These are phyloP conservation scores for Arctostaphylos glauca DNA, from an alignment of 148 eudicot genomes.

Conservation along the genomic window DNA sequence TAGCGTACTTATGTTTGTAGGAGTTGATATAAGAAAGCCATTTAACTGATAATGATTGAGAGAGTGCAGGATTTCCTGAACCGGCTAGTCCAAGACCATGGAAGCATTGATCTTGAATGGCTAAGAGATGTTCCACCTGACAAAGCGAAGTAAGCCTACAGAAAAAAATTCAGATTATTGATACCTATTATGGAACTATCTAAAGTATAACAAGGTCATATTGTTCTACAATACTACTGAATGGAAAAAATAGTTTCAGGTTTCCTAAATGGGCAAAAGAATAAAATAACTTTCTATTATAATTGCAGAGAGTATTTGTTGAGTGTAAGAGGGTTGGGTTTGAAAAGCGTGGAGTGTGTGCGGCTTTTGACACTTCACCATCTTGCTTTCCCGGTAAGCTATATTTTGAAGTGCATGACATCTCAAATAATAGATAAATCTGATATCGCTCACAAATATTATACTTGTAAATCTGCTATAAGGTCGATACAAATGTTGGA, in stretches of 20 bases:
- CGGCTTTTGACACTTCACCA: slow-evolving; percentile 97
- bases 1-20: not conserved
- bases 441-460: not conserved
- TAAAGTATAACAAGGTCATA: not conserved
- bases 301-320: slow-evolving; percentile 80
- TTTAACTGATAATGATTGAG: slow-evolving; percentile 28
- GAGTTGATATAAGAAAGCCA: slow-evolving; percentile 11
- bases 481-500: slow-evolving; percentile 98
- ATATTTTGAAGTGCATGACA: not conserved
- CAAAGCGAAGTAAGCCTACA: slow-evolving; percentile 79
- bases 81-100: slow-evolving; percentile 83
- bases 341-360: slow-evolving; percentile 98
- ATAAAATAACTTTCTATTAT: not conserved
- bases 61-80: slow-evolving; percentile 73
- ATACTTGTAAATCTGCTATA: slow-evolving; percentile 21
- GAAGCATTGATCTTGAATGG: slow-evolving; percentile 93
- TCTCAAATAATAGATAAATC: slow-evolving; percentile 7
- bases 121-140: slow-evolving; percentile 93
- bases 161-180: not conserved
- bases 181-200: not conserved
- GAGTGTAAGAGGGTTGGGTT: slow-evolving; percentile 87
- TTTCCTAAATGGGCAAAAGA: not conserved
- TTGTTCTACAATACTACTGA: not conserved
- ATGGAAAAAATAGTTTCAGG: not conserved
- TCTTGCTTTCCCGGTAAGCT: slow-evolving; percentile 96